Base-by-base conservation (phyloP, 2,329 filamentous ascomycete species). In the Aspergillus floridensis region DNA sequence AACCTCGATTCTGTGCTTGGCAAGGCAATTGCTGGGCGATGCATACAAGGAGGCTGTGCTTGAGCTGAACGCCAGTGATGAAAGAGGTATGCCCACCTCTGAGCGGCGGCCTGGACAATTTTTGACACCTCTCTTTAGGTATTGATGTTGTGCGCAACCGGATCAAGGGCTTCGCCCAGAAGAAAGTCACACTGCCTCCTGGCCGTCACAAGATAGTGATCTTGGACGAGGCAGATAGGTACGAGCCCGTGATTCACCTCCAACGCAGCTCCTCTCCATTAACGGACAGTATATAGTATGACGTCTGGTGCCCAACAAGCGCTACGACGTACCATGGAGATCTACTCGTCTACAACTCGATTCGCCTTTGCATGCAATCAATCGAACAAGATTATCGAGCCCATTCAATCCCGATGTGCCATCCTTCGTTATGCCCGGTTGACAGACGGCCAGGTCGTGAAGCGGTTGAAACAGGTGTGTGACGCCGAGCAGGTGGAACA, bases 341-440 rank as follows among this genome's bases (percentile, higher is more conserved):
- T 98, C 54, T 98, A 98, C 80, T 96, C 92, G 47, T 89, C 92
- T 63, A 99, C 95, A 1, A 99, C 95, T 2, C 86, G 95, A 59
- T 99, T 99, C 72, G 95, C 95, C 0, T 99, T 99, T 71, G 95
- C 95, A 2, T 99, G 95, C 82, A 99, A 99, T 76, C 92, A 96
- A 80, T 95, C 90, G 63, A 99, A 98, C 81, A 99, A 98, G 79
- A 98, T 99, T 73, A 99, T 99, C 76, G 95, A 99, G 77, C 95
- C 95, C n/a, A 82, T 99, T 54, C 95, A 99, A 76, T 97, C 93
- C 19, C 87, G 95, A 69, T 99, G 95, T 74, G 95, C 95, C 21
- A 98, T 99, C 72, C 84, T 99, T 57, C 89, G 95, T 60, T 99
- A 97, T 77, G 88, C 93, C 32, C 89, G 93, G 58, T 83, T 99